Evolutionary conservation across 2,329 filamentous ascomycete species (phyloP), one percentile per base, ranked within the genome.

Genomic region (Phialocephala subalpina): DNA sequence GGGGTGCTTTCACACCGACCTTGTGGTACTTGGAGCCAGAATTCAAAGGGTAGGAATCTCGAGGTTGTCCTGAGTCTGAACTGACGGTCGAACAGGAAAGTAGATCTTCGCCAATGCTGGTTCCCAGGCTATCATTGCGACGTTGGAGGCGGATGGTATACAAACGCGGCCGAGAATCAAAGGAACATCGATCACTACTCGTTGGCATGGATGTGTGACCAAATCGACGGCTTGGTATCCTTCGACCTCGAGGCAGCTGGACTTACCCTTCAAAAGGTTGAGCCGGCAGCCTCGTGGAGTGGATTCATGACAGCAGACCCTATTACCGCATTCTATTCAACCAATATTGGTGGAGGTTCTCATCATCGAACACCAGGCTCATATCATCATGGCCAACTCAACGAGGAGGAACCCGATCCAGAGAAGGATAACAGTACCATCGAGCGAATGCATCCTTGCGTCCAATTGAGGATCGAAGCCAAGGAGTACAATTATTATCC

Each of bases 1-100:
- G 82, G 29, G 63, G 69, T 16, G 67, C 77, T 2, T 80, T 79
- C 66, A 58, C 61, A 2, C 77, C 78, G 9, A 74, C 79, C 1
- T 45, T 80, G 11, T 80, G 78, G 78, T 73, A 75, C 7, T 38
- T 62, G 36, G 53, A 58, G 40, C 58, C 61, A n/a, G 45, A 62
- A 16, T 58, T 27, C 6, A 45, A 66, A 36, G 63, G 22, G 49
- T 53, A 53, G 5, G 25, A 18, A 3, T 33, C 3, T 33, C 22
- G 29, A 65, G 29, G 20, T 73, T 81, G 42, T 11, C 36, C 22
- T 57, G 33, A 38, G 1, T 27, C 22, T 18, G 2, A 18, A 16
- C 22, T 49, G 6, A 49, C 45, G 4, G 11, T 42, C 6, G n/a
- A 49, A 22, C 14, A 53, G 49, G 3, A 18, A 53, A 29, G 49